Base-by-base conservation (phyloP, 169 alveolate species). In the Babesia bigemina region DNA sequence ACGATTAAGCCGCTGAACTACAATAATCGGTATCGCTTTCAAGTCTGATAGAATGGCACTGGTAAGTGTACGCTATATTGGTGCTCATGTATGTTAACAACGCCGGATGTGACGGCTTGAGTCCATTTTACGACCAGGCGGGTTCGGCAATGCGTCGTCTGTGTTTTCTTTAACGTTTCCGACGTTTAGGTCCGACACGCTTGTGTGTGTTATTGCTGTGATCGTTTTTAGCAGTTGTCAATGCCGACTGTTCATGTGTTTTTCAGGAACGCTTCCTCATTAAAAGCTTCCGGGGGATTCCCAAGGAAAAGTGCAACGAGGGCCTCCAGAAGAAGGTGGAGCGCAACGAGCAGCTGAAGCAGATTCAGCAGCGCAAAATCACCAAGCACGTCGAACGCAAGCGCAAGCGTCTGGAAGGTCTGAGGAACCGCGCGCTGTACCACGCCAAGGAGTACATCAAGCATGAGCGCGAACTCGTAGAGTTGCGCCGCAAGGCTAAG, bases 401-500 rank as follows among this genome's bases (percentile, higher is more conserved):
- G 71, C 47, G 73, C n/a, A 72, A 73, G 65, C 60, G 89, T n/a
- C 69, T 73, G 0, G 75, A 24, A 12, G 91, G 85, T 2, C 70
- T 87, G 28, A 78, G 85, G 79, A 55, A 47, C 29, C 88, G 94
- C 45, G 91, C 94, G 7, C 66, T 90, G 48, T 49, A 66, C 62
- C 85, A 90, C 61, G 93, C 87, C 61, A 76, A 90, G 85, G 91
- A 90, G 67, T 90, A 90, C 81, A 79, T 63, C 26, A 81, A 79
- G 29, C 82, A 75, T 52, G 86, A 88, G 77, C 74, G 75, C 39
- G 89, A 88, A 53, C 71, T 90, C 50, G 60, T 70, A 12, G 87
- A 85, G 52, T 62, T 90, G 33, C 75, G 87, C 26, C 90, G 94
- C 70, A 75, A 90, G 74, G 94, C 94, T 22, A 87, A 90, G 83